Conservation (phyloP, 805 yeast genomes). For the Huiozyma sinensis region DNA sequence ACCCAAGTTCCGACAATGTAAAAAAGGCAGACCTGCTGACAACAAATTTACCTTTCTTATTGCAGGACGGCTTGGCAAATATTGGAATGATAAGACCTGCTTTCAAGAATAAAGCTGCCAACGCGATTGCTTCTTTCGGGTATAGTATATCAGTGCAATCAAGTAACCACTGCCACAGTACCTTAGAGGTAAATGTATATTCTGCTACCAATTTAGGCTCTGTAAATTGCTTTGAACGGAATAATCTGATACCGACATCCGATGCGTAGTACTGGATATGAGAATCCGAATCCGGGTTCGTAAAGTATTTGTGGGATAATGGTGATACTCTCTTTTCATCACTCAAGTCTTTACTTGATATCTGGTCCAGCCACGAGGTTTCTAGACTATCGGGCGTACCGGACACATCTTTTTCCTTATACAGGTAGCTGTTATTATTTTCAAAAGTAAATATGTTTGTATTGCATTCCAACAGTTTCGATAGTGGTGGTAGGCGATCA, state of each 20-base stretch:
- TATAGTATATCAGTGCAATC: constrained; percentile 73
- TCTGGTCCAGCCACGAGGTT: constrained; percentile 9
- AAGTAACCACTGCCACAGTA: constrained; percentile 76
- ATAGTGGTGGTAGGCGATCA: constrained; percentile 36
- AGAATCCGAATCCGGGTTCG: constrained; percentile 82
- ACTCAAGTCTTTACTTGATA: constrained; percentile 5
- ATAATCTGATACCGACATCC: constrained; percentile 51
- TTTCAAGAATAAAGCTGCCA: constrained; percentile 41
- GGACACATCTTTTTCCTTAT: not conserved
- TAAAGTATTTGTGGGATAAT: constrained; percentile 62
- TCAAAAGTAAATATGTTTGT: constrained; percentile 29
- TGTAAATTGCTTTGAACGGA: constrained; percentile 33
- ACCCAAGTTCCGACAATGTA: constrained; percentile 35
- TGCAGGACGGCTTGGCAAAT: constrained; percentile 27
- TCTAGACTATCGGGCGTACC: not conserved
- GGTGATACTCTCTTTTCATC: constrained; percentile 39
- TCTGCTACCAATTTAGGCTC: constrained; percentile 22
- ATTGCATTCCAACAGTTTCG: constrained; percentile 23
- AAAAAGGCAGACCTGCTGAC: constrained; percentile 34
- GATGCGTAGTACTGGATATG: constrained; percentile 72
- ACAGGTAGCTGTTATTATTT: constrained; percentile 9
- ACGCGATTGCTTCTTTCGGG: constrained; percentile 39
- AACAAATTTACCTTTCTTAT: constrained; percentile 21
- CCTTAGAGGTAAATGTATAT: constrained; percentile 62
- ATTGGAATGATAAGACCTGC: constrained; percentile 39